Base-by-base conservation (phyloP, 306 rosid genomes). In the Cucurbita maxima region DNA sequence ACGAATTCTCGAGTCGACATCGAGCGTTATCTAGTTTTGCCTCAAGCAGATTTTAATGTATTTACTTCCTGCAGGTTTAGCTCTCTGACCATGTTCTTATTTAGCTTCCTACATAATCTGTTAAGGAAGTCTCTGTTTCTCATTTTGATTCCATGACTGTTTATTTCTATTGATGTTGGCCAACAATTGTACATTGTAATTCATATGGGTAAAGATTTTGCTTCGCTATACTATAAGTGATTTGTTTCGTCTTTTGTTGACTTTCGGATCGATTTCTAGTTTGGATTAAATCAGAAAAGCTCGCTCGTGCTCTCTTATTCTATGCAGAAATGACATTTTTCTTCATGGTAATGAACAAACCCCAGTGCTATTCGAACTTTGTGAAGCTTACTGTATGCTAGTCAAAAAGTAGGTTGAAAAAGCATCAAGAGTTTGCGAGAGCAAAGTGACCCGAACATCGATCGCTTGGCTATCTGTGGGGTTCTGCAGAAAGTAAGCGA, bases 361-460 rank as follows among this genome's bases (percentile, higher is more conserved):
- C 59, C 59, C 34, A 34, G 5, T 70, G 47, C 58, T 70, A 70
- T 70, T 70, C 59, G 30, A 70, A 70, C 74, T 16, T 51, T 47
- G 14, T 22, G 40, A 69, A 57, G n/a, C 43, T 72, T 71, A 81
- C 34, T 56, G 71, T 19, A 37, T 25, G 5, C 7, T 19, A 60
- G 37, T n/a, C 9, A 85, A 63, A 74, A 87, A 86, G 85, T 78
- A 69, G 22, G 67, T 14, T 30, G 77, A 41, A 55, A 90, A 90
- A 64, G 89, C 81, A 61, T 43, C 61, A 6, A 82, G 12, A 70
- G n/a, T 1, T 4, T 78, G 77, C 0, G 80, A 79, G 48, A 74
- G 78, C 69, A 90, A 69, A 10, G 89, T 90, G 53, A 90, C 83
- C 73, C 92, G 86, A 36, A 90, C 71, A 43, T 88, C 87, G 62